Evolutionary conservation across 1,284 basidiomycete species (phyloP).

Genomic region (Ganoderma meredithae): DNA sequence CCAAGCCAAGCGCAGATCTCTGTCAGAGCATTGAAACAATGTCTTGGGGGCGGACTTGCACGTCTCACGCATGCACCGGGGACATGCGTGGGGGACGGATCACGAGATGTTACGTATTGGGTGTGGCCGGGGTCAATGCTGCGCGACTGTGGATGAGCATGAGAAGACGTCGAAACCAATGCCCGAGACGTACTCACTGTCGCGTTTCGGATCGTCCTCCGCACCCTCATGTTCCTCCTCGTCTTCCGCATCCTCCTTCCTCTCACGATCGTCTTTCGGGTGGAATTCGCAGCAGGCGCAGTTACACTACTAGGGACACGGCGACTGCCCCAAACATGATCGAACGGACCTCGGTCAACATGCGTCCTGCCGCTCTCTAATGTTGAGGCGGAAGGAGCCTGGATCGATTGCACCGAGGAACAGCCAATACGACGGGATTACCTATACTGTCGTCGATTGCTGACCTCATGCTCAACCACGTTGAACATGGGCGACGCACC

Average conservation of each 20-base stretch:
- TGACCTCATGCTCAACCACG: conserved; percentile 8
- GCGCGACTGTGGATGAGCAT: conserved; percentile 4
- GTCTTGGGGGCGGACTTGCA: not conserved
- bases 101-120: not conserved
- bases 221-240: not conserved
- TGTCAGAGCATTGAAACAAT: not conserved
- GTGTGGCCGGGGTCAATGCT: not conserved
- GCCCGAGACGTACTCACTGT: not conserved
- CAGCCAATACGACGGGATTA: conserved; percentile 13
- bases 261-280: not conserved
- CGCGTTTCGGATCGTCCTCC: not conserved
- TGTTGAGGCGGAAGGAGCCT: not conserved
- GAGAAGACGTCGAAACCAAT: not conserved
- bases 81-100: not conserved
- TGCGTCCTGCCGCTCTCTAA: not conserved
- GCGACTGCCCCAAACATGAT: conserved; percentile 8
- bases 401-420: conserved; percentile 7
- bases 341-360: not conserved
- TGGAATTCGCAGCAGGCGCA: conserved; percentile 11
- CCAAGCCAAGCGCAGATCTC: not conserved
- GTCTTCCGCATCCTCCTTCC: not conserved
- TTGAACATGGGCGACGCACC: conserved; percentile 6
- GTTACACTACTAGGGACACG: conserved; percentile 12
- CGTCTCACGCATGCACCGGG: not conserved
- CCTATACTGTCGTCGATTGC: conserved; percentile 12